A percentile compares a stretch with the other conserved stretches of the same genome.
Conservation (phyloP, 352 stramenopile genomes). For the Pythium monospermum region DNA sequence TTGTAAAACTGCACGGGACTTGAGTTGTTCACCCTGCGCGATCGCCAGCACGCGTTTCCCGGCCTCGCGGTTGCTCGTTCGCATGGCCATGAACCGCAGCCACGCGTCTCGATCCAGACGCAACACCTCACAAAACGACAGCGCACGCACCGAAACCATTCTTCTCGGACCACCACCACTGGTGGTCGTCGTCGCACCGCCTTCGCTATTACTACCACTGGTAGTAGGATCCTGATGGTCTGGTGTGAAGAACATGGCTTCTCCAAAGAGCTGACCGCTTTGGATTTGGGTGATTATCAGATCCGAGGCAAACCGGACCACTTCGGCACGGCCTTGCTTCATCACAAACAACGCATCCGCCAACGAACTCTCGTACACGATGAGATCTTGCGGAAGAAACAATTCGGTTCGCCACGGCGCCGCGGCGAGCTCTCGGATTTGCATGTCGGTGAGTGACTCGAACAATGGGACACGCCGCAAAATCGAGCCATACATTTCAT, state of each 20-base stretch:
- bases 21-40: conserved; percentile 17
- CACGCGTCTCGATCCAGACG: conserved; percentile 14
- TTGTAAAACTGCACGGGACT: conserved; percentile 13
- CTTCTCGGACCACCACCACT: conserved; percentile 1
- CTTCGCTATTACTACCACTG: no score
- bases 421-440: conserved; percentile 22
- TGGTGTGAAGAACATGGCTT: conserved; percentile 23
- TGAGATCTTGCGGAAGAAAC: conserved; percentile 26
- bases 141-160: conserved; percentile 19
- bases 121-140: conserved; percentile 24
- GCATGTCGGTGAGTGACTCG: conserved; percentile 11
- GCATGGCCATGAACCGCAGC: conserved; percentile 17
- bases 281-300: conserved; percentile 15
- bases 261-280: conserved; percentile 23
- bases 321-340: conserved; percentile 15
- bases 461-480: conserved; percentile 22
- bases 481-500: conserved; percentile 23
- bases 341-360: conserved; percentile 22
- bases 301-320: conserved; percentile 7
- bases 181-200: conserved; percentile 1
- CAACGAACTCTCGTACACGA: conserved; percentile 21
- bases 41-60: conserved; percentile 10
- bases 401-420: conserved; percentile 19
- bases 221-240: no score
- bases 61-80: conserved; percentile 9